Base-by-base conservation (phyloP, 2,329 filamentous ascomycete species). In the Kalaharituber pfeilii region DNA sequence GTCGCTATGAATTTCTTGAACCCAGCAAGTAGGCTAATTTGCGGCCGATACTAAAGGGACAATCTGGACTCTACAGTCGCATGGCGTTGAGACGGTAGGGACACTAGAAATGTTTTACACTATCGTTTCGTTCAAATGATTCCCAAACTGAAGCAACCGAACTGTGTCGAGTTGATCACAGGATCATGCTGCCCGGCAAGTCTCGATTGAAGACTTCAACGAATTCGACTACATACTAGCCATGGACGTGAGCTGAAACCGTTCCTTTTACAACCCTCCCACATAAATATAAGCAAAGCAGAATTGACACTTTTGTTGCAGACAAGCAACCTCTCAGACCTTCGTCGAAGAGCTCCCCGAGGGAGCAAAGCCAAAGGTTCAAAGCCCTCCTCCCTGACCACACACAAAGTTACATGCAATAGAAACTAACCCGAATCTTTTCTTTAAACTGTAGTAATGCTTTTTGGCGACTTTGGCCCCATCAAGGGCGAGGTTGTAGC, bases 221-320 rank as follows among this genome's bases (percentile, higher is more conserved):
- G 74, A 76, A 15, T 96, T 95, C 65, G 86, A 96, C 69, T 96
- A 94, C 69, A 80, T 98, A 57, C 80, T 98, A 55, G 88, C 85
- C 57, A 98, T 98, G 91, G 91, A 98, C 66, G 74, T 55, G 36
- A 15, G 54, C 49, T 49, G 15, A n/a, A n/a, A n/a, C n/a, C n/a
- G n/a, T n/a, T n/a, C n/a, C n/a, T 3, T 20, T 45, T 45, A 39
- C 6, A 8, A 36, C n/a, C n/a, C n/a, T n/a, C n/a, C n/a, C n/a
- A n/a, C n/a, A n/a, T n/a, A n/a, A n/a, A 9, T 36, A 22, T 24
- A 22, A n/a, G 3, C 11, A 25, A 27, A 18, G 9, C n/a, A 18
- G 18, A 20, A n/a, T 18, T 56, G 5, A 45, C 39, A 53, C 2
- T 36, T 29, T 11, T 15, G 13, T 13, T 11, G 27, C 29, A 60